Conservation (phyloP, 352 stramenopile species). For the Globisporangium paddicum region DNA sequence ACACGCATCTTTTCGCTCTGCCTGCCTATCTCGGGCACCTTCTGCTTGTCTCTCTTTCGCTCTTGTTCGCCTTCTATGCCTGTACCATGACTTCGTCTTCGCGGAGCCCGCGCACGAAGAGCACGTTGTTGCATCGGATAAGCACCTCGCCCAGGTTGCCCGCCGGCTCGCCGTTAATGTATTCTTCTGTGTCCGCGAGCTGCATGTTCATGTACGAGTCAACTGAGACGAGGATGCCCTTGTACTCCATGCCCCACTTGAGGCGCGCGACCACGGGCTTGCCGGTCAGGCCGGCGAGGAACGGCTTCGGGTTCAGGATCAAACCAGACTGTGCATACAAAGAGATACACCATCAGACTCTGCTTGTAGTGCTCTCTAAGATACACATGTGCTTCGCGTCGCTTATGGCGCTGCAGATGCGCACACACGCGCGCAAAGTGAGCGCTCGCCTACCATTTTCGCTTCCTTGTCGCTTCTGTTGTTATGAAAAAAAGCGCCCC, state of each 20-base stretch:
- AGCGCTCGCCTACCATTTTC: conserved; percentile 11
- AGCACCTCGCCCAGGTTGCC: conserved; percentile 97
- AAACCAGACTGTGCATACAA: conserved; percentile 53
- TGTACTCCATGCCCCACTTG: conserved; percentile 99
- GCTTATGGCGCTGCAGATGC: not conserved
- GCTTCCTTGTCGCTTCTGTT: conserved; percentile 1
- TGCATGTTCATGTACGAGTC: conserved; percentile 99
- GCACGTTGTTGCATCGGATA: conserved; percentile 99
- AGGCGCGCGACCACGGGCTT: conserved; percentile 96
- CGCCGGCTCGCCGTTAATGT: conserved; percentile 95
- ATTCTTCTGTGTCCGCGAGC: conserved; percentile 96
- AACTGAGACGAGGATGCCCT: conserved; percentile 91
- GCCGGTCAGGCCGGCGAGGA: conserved; percentile 92
- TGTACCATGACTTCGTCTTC: conserved; percentile 14
- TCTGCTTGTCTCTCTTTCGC: not conserved
- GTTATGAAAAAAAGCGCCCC: conserved; percentile 3
- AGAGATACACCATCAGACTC: not conserved
- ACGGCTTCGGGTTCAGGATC: conserved; percentile 95
- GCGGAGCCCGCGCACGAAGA: conserved; percentile 92
- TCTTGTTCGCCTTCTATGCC: conserved; percentile 7
- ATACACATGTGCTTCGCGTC: not conserved
- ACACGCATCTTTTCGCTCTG: not conserved
- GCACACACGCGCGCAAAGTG: not conserved
- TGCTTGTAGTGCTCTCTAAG: not conserved
- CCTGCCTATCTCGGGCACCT: not conserved